A percentile compares a stretch with the other conserved stretches of the same genome.
These are phyloP conservation scores for Cutaneotrichosporon daszewskae DNA, from an alignment of 1,284 basidiomycete species.

Conservation along the genomic window DNA sequence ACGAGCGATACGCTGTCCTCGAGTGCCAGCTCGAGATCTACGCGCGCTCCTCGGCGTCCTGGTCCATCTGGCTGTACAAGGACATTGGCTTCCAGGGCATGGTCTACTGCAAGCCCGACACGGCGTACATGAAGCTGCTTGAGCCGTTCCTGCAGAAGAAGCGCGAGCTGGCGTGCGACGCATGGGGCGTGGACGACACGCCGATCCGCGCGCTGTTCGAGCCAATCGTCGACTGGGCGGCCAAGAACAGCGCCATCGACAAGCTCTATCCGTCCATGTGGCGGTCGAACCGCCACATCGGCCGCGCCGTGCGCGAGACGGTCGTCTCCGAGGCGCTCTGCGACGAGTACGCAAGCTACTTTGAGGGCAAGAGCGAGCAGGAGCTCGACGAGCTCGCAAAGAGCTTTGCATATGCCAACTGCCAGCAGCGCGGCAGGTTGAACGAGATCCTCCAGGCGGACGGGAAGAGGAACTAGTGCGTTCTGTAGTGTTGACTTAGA, in stretches of 20 bases:
- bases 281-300: slow-evolving; percentile 39
- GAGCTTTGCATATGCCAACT: slow-evolving; percentile 60
- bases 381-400: slow-evolving; percentile 59
- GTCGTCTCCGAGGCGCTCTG: slow-evolving; percentile 60
- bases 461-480: slow-evolving; percentile 11
- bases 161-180: slow-evolving; percentile 58
- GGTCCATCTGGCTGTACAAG: slow-evolving; percentile 82
- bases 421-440: slow-evolving; percentile 47
- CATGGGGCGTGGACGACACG: slow-evolving; percentile 54
- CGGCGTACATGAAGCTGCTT: slow-evolving; percentile 64
- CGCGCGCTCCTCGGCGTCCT: slow-evolving; percentile 54
- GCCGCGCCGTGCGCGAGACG: slow-evolving; percentile 58
- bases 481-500: too few species aligned
- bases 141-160: slow-evolving; percentile 60
- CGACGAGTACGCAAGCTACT: slow-evolving; percentile 61
- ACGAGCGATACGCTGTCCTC: slow-evolving; percentile 60
- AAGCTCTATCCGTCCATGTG: slow-evolving; percentile 42
- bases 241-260: slow-evolving; percentile 37
- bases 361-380: slow-evolving; percentile 54
- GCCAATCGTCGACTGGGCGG: slow-evolving; percentile 56
- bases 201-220: slow-evolving; percentile 56
- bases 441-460: slow-evolving; percentile 43
- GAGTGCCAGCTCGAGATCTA: slow-evolving; percentile 70
- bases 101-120: slow-evolving; percentile 61
- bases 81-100: slow-evolving; percentile 76